Evolutionary conservation across 441 rosid species (phyloP).

Genomic region (Pelargonium myrrhifolium): DNA sequence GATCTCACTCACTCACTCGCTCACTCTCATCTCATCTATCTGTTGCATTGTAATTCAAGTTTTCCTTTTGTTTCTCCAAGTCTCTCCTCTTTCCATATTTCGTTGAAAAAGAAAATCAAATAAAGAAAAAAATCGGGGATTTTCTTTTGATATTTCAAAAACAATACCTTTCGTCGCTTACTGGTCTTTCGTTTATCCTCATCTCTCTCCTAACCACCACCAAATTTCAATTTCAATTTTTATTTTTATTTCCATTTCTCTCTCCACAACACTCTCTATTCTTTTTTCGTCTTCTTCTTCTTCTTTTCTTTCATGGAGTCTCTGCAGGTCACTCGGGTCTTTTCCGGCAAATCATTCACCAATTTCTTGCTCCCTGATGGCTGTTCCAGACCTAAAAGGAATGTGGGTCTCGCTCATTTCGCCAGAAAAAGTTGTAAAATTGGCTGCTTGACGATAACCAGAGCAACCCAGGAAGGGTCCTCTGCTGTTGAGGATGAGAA

Average conservation of each 20-base stretch:
- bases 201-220: background rate
- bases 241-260: background rate
- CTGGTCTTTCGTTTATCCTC: background rate
- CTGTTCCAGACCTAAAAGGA: conserved; percentile 16
- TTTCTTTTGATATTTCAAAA: background rate
- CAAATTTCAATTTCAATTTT: background rate
- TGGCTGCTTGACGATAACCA: conserved; percentile 25
- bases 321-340: conserved; percentile 22
- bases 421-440: conserved; percentile 19
- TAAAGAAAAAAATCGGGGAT: background rate
- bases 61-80: too few species aligned
- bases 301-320: conserved; percentile 33
- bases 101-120: background rate
- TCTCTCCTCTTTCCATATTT: too few species aligned
- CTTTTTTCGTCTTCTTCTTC: background rate
- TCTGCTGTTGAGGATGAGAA: conserved; percentile 25
- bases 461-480: conserved; percentile 19
- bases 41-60: too few species aligned
- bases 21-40: too few species aligned
- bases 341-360: conserved; percentile 18
- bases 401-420: conserved; percentile 27
- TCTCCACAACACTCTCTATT: background rate
- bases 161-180: conserved; percentile 1
- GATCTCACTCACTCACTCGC: too few species aligned
- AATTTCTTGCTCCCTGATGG: background rate